Conservation (phyloP, 345 rosid genomes). For the Fremontodendron californicum region DNA sequence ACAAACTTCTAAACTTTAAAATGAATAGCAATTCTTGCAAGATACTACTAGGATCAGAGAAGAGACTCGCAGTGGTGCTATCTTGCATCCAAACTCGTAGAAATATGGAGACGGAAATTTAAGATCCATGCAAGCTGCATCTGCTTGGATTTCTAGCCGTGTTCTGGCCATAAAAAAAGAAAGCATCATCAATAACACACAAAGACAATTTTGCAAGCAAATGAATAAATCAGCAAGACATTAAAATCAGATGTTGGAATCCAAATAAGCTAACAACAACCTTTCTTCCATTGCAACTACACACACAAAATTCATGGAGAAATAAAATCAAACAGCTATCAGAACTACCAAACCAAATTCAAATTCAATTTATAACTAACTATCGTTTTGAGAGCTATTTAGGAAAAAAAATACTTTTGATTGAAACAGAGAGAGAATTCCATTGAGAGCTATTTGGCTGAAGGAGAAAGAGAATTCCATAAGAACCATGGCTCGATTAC, state of each 20-base stretch:
- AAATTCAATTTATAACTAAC: background rate
- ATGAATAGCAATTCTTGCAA: background rate
- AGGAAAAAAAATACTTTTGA: slow-evolving; percentile 43
- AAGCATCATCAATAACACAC: slow-evolving; percentile 1
- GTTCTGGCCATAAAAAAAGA: slow-evolving; percentile 39
- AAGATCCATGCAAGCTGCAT: slow-evolving; percentile 67
- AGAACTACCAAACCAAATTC: background rate
- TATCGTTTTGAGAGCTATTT: background rate
- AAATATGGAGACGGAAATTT: too few species aligned
- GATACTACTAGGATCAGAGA: too few species aligned
- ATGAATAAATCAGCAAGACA: background rate
- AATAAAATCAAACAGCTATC: background rate
- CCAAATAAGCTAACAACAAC: background rate
- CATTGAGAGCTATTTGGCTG: too few species aligned
- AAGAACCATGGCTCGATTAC: too few species aligned
- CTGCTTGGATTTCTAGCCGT: slow-evolving; percentile 81
- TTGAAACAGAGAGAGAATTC: too few species aligned
- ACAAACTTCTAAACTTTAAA: too few species aligned
- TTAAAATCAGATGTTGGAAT: background rate
- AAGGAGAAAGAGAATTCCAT: too few species aligned
- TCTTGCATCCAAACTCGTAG: too few species aligned
- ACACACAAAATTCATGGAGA: background rate
- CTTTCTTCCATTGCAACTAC: background rate
- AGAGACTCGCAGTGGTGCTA: too few species aligned
- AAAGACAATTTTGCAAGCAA: background rate